These are phyloP conservation scores for Acanthamoeba lenticulata DNA, from an alignment of 208 protist species.

Conservation along the genomic window DNA sequence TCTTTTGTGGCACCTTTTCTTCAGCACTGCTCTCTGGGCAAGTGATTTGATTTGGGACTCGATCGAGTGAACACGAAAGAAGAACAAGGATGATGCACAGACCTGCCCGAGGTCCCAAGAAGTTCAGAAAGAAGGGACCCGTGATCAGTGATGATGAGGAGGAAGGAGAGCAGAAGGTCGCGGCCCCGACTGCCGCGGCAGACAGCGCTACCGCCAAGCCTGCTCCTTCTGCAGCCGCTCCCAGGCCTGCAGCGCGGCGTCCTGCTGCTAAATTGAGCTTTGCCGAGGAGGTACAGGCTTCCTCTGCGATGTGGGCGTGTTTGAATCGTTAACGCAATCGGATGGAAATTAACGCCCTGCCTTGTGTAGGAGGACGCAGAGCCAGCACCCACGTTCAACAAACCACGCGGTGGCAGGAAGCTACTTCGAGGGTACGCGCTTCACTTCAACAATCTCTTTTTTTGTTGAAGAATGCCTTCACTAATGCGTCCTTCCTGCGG, in stretches of 20 bases:
- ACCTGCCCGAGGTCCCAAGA: not conserved
- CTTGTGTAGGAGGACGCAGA: not conserved
- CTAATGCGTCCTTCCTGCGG: not conserved
- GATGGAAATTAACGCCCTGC: not conserved
- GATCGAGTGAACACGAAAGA: not conserved
- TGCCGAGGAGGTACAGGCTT: not conserved
- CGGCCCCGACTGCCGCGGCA: not conserved
- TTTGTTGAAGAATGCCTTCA: no score
- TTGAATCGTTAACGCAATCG: not conserved
- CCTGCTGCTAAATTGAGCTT: conserved; percentile 45
- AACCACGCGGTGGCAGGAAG: not conserved
- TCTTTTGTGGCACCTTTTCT: no score
- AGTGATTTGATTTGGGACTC: not conserved
- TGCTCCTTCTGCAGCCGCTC: not conserved
- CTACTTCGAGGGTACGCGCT: not conserved
- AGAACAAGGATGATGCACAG: conserved; percentile 6
- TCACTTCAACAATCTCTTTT: not conserved
- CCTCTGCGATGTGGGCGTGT: not conserved
- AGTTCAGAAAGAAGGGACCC: conserved; percentile 41
- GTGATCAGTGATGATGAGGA: conserved; percentile 44
- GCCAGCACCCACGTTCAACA: not conserved
- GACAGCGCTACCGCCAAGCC: not conserved
- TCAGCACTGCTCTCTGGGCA: not conserved
- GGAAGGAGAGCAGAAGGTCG: not conserved
- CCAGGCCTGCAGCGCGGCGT: not conserved